phyloP scores from a whole-genome alignment of 2,329 filamentous ascomycete species.

The Sporothrix curviconia region DNA sequence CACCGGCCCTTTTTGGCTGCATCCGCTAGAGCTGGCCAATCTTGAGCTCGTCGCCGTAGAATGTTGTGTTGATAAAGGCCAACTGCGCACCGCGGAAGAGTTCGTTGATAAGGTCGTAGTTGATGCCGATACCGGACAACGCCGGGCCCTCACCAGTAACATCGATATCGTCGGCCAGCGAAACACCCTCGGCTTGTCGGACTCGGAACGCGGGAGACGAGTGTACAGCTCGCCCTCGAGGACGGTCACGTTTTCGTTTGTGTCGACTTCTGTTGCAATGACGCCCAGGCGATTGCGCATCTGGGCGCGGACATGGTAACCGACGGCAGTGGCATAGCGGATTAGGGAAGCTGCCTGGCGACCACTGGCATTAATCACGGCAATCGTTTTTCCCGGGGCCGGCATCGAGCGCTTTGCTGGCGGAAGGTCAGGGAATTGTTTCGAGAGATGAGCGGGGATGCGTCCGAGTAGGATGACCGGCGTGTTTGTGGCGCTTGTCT shows the following conservation, averaged over 20 bases:
- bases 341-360: conserved; percentile 94
- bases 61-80: conserved; percentile 96
- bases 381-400: conserved; percentile 69
- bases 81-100: conserved; percentile 80
- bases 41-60: conserved; percentile 87
- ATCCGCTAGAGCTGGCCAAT: conserved; percentile 83
- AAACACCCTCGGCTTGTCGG: conserved; percentile 31
- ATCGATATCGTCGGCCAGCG: conserved; percentile 35
- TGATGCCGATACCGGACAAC: conserved; percentile 60
- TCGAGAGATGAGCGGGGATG: conserved; percentile 48
- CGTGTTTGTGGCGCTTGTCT: conserved; percentile 50
- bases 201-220: conserved; percentile 44
- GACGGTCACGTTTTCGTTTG: conserved; percentile 67
- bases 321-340: conserved; percentile 85
- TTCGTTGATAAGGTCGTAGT: conserved; percentile 63
- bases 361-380: conserved; percentile 91
- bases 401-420: conserved; percentile 54
- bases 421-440: conserved; percentile 58
- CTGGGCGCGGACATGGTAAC: conserved; percentile 89
- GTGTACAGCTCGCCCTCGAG: conserved; percentile 59
- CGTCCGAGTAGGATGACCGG: conserved; percentile 56
- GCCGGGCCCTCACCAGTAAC: conserved; percentile 60
- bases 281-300: conserved; percentile 80
- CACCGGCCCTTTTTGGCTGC: conserved; percentile 76
- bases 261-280: conserved; percentile 76